Base-by-base conservation (phyloP, 2,329 filamentous ascomycete species). In the Lachnellula suecica region DNA sequence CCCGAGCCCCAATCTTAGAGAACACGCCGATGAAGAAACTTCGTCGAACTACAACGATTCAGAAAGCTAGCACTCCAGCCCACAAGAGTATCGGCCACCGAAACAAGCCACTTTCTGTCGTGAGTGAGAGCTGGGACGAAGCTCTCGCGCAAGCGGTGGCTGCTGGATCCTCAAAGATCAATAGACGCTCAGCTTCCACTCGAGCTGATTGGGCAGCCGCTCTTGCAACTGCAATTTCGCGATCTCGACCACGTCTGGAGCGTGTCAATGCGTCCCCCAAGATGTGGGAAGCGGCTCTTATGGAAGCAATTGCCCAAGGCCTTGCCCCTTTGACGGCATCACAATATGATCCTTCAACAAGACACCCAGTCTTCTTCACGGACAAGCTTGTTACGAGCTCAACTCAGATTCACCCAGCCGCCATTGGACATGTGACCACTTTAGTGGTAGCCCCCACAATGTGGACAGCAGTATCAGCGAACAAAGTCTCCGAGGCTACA, bases 281-380 rank as follows among this genome's bases (percentile, higher is more conserved):
- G 8, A 55, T 52, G 47, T 64, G 60, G 62, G 42, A 42, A 20
- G 51, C 51, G 20, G 61, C 62, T 47, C 51, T 63, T 17, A 19
- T 15, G 3, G 56, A 63, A 38, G 59, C 57, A 20, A 53, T 55
- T 45, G 44, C 47, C n/a, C 9, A 37, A 5, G 50, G 49, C 22
- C n/a, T 19, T 13, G 34, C 17, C 19, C 31, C 52, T 40, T 8
- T 23, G n/a, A 24, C 23, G 9, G 20, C 19, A 24, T 29, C 27
- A 25, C 15, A 15, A 10, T 59, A 59, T 31, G 52, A 62, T 44
- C 27, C 54, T 41, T 45, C 58, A 15, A 50, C 57, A 5, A 38
- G 56, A 19, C 61, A 63, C 47, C 61, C 61, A 4, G 61, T 62
- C 1, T 63, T 60, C 52, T 61, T 61, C 49, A 61, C 58, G 0